Evolutionary conservation across 2,329 filamentous ascomycete species (phyloP).

Genomic region (Penicillium corylophilum): DNA sequence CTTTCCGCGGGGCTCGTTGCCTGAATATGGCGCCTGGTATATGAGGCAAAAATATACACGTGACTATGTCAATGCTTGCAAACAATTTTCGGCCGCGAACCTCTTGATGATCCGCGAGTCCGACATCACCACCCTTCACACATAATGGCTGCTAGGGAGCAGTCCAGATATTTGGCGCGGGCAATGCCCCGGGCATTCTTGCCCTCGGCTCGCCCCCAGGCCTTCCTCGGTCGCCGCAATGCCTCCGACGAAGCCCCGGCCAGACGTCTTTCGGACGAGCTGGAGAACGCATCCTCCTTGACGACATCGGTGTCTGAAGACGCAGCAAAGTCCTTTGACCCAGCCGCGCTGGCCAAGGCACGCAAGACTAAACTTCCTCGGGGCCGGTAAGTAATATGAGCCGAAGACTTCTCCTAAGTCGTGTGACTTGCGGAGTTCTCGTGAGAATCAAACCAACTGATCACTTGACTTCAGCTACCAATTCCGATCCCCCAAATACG

Average conservation of each 20-base stretch:
- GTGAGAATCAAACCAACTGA: neutral
- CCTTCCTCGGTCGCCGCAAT: constrained; percentile 45
- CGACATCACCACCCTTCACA: constrained; percentile 19
- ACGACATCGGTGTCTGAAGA: constrained; percentile 38
- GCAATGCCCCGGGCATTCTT: constrained; percentile 36
- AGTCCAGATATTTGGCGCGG: constrained; percentile 41
- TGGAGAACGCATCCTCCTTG: constrained; percentile 50
- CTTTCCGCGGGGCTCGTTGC: neutral
- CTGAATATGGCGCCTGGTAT: constrained; percentile 2
- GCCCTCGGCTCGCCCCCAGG: constrained; percentile 32
- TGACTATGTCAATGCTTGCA: constrained; percentile 17
- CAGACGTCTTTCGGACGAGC: constrained; percentile 30
- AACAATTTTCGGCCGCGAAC: constrained; percentile 34
- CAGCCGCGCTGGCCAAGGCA: constrained; percentile 47
- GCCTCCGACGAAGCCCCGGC: constrained; percentile 45
- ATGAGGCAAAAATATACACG: constrained; percentile 15
- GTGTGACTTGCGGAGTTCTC: neutral
- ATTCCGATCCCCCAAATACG: constrained; percentile 90
- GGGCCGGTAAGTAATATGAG: constrained; percentile 49
- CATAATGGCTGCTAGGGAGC: constrained; percentile 42
- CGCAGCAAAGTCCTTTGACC: constrained; percentile 51
- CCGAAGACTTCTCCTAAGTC: neutral
- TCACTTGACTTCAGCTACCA: constrained; percentile 68
- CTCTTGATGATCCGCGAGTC: constrained; percentile 16
- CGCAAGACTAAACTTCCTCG: constrained; percentile 48